phyloP scores from a whole-genome alignment of 148 eudicot species.

The Fagopyrum tataricum region DNA sequence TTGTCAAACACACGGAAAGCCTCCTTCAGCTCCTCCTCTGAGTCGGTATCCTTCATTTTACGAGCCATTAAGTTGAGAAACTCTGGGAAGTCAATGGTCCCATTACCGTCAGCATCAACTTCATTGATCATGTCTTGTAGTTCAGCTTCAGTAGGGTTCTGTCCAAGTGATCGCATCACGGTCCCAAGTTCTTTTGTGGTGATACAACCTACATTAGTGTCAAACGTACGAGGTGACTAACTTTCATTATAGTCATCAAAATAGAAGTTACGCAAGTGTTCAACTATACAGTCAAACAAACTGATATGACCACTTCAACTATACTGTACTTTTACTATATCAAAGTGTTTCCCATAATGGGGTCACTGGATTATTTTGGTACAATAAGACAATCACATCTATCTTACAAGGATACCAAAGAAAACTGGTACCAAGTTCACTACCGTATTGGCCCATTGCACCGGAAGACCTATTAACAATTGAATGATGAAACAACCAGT shows the following conservation, averaged over 20 bases:
- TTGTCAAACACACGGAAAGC: conserved; percentile 44
- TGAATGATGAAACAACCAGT: neutral
- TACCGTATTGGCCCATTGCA: neutral
- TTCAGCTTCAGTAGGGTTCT: conserved; percentile 42
- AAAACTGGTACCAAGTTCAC: neutral
- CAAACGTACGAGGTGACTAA: neutral
- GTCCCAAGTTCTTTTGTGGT: conserved; percentile 45
- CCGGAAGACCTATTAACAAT: neutral
- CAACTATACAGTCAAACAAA: neutral
- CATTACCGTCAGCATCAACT: conserved; percentile 39
- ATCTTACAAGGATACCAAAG: neutral
- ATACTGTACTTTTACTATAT: neutral
- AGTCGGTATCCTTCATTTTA: conserved; percentile 39
- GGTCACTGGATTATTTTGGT: neutral
- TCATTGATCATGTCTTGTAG: conserved; percentile 42
- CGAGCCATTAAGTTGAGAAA: conserved; percentile 39
- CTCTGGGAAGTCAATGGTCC: conserved; percentile 32
- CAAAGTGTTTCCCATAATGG: neutral
- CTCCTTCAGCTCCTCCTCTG: conserved; percentile 37
- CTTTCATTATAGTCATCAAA: neutral
- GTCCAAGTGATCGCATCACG: conserved; percentile 41
- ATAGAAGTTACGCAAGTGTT: neutral
- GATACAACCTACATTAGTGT: conserved; percentile 23
- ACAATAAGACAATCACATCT: neutral
- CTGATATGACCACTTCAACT: too few species aligned